Evolutionary conservation across 2,329 filamentous ascomycete species (phyloP).

Genomic region (Epichloe baconii): DNA sequence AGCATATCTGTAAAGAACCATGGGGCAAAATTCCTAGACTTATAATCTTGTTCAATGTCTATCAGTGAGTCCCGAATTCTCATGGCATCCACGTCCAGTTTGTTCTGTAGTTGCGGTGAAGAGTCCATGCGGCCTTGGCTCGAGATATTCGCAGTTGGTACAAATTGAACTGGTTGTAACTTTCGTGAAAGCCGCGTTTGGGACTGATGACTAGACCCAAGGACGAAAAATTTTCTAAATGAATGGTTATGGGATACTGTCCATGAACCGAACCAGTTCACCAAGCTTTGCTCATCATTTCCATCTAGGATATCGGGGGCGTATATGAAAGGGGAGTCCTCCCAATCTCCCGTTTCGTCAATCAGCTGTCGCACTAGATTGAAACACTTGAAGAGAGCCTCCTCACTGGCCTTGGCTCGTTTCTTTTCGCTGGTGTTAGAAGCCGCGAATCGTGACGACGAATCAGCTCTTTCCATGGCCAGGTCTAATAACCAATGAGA

Average conservation of each 20-base stretch:
- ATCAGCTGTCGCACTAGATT: conserved; percentile 10
- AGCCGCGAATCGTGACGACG: background rate
- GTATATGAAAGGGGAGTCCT: conserved; percentile 26
- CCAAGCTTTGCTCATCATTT: conserved; percentile 48
- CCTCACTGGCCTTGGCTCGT: conserved; percentile 7
- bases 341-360: conserved; percentile 6
- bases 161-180: conserved; percentile 6
- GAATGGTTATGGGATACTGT: conserved; percentile 32
- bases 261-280: conserved; percentile 53
- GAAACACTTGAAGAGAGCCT: conserved; percentile 13
- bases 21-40: conserved; percentile 7
- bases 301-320: conserved; percentile 36
- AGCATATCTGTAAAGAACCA: conserved; percentile 24
- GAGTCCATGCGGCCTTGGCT: background rate
- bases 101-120: background rate
- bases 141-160: background rate
- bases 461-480: conserved; percentile 10
- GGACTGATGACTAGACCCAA: conserved; percentile 30
- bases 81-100: background rate
- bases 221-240: conserved; percentile 40
- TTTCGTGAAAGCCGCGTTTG: conserved; percentile 13
- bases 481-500: conserved; percentile 19
- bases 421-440: background rate
- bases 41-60: background rate
- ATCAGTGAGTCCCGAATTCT: background rate